Evolutionary conservation across 306 rosid species (phyloP).

Genomic region (Sindora glabra): DNA sequence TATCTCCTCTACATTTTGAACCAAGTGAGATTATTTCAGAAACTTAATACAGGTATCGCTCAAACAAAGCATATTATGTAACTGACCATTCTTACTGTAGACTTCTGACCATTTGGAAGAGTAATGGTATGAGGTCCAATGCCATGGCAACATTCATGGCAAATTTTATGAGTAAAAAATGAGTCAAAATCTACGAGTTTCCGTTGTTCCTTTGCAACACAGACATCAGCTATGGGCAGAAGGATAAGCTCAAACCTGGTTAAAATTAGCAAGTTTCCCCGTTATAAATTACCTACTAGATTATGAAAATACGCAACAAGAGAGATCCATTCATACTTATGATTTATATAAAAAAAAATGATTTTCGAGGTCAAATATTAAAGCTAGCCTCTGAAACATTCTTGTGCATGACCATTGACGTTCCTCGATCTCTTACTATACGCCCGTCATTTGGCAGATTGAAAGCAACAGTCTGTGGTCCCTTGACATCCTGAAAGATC

Average conservation of each 20-base stretch:
- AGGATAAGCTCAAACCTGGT: slow-evolving; percentile 83
- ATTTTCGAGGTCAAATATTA: slow-evolving; percentile 13
- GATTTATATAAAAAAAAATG: slow-evolving; percentile 8
- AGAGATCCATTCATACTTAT: slow-evolving; percentile 7
- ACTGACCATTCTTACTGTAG: slow-evolving; percentile 94
- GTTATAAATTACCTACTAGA: neutral
- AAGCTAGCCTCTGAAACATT: slow-evolving; percentile 97
- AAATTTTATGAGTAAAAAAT: slow-evolving; percentile 87
- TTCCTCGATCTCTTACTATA: slow-evolving; percentile 76
- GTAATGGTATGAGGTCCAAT: slow-evolving; percentile 89
- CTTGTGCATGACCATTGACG: slow-evolving; percentile 97
- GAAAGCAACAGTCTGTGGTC: slow-evolving; percentile 95
- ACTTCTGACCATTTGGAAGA: slow-evolving; percentile 79
- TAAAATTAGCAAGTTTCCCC: slow-evolving; percentile 17
- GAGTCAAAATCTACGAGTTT: slow-evolving; percentile 84
- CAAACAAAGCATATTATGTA: slow-evolving; percentile 12
- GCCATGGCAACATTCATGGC: slow-evolving; percentile 99
- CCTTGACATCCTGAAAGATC: slow-evolving; percentile 73
- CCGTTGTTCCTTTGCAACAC: slow-evolving; percentile 64
- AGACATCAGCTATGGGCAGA: slow-evolving; percentile 73
- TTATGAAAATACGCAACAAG: neutral
- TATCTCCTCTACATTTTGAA: too few species aligned
- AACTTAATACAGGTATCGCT: neutral
- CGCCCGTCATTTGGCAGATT: slow-evolving; percentile 93
- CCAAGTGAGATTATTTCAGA: neutral